Conservation (phyloP, 2,329 filamentous ascomycete species). For the Neonectria hederae region DNA sequence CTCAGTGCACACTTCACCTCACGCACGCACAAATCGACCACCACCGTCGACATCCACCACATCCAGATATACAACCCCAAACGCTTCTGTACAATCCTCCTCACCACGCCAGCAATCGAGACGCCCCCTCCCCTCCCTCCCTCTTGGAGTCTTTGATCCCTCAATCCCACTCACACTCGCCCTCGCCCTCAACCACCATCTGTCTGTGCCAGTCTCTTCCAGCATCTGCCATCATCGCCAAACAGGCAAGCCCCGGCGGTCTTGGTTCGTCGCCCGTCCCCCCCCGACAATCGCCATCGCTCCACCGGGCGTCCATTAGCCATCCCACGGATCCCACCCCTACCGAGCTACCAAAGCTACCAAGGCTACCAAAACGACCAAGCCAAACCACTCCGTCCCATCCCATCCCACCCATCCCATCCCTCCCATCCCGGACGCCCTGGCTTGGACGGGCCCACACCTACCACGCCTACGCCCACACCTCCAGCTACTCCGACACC, state of each 20-base stretch:
- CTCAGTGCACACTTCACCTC: background rate
- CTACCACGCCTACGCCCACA: constrained; percentile 20
- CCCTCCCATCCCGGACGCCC: constrained; percentile 37
- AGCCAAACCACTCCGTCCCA: constrained; percentile 20
- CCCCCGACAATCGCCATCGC: constrained; percentile 24
- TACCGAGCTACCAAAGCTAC: constrained; percentile 29
- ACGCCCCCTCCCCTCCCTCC: constrained; percentile 1
- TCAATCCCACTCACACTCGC: constrained; percentile 17
- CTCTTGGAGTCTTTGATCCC: constrained; percentile 3
- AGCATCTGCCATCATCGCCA: constrained; percentile 17
- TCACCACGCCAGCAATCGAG: background rate
- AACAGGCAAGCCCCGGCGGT: constrained; percentile 15
- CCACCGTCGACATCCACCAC: background rate
- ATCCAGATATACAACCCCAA: background rate
- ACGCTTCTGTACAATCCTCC: background rate
- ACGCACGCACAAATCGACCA: background rate
- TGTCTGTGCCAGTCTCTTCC: constrained; percentile 12
- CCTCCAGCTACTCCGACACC: constrained; percentile 37
- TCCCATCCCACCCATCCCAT: constrained; percentile 33
- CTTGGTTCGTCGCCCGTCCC: constrained; percentile 16
- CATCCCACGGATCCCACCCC: constrained; percentile 13
- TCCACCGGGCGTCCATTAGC: constrained; percentile 22
- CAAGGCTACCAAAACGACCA: constrained; percentile 3
- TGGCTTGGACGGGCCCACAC: constrained; percentile 37
- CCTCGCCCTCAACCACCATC: constrained; percentile 10